Base-by-base conservation (phyloP, 495 filamentous ascomycete genomes). In the Aspergillus saccharolyticus region DNA sequence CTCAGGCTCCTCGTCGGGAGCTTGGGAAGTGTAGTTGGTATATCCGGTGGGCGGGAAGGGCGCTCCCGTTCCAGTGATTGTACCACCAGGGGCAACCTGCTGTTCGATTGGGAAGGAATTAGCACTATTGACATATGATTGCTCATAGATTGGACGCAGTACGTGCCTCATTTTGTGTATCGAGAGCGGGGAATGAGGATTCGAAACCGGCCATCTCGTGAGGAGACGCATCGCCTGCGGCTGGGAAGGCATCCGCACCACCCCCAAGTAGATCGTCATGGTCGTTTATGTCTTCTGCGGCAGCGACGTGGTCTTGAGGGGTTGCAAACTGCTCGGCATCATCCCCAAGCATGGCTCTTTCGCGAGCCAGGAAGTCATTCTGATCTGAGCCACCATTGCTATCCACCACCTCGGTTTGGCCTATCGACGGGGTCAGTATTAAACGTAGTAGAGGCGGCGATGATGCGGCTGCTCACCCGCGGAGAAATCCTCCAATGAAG, bases 401-500 rank as follows among this genome's bases (percentile, higher is more conserved):
- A 46, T 80, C 72, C 50, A 75, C 65, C 28, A 80, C 71, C 65
- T 82, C 78, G 22, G 81, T 85, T 67, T 85, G 82, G 57, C 84
- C 85, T 87, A 63, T 45, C 58, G 14, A 56, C 42, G 48, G 68
- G 64, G 68, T 72, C 65, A 72, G 60, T 56, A 53, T 48, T 53
- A 53, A 12, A 10, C 2, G 47, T 33, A 60, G 54, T 49, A 47
- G 14, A 30, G 42, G 52, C 42, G 49, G 25, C 16, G 46, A 50
- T 51, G 33, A 53, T 54, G 59, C 59, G 60, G 55, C 52, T 59
- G 56, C 87, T 79, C 82, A 84, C 93, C 93, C 54, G 87, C 90
- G 67, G 93, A 88, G 72, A 97, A 91, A 69, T 97, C 94, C 71
- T 98, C 94, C 69, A 98, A 77, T 19, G 94, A 95, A 53, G 94